Evolutionary conservation across 1,139 yeast genomes (phyloP).

Genomic region (Sugiyamaella japonica): DNA sequence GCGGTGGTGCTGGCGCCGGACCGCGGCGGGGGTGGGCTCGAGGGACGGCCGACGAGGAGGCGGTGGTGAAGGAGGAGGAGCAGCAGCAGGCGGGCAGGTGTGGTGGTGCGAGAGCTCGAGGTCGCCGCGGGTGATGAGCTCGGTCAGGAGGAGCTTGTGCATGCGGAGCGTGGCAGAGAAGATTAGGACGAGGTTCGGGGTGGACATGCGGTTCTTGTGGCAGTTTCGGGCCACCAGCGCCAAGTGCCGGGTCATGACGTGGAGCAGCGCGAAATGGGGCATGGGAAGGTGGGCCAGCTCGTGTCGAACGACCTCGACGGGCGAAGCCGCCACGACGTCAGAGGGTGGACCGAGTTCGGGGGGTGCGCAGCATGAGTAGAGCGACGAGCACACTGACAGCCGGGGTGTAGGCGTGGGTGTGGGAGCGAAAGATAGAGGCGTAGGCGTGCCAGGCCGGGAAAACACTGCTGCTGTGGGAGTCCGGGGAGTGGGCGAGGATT

Average conservation of each 20-base stretch:
- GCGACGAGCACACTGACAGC: neutral
- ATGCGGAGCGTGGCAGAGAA: slow-evolving; percentile 39
- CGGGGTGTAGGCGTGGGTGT: neutral
- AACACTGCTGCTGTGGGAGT: neutral
- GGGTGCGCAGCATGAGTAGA: neutral
- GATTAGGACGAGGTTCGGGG: slow-evolving; percentile 35
- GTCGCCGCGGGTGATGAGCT: slow-evolving; percentile 29
- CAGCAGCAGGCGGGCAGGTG: neutral
- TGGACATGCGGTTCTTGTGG: slow-evolving; percentile 35
- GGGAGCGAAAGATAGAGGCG: neutral
- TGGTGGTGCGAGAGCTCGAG: neutral
- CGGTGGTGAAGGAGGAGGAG: neutral
- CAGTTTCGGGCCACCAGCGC: slow-evolving; percentile 26
- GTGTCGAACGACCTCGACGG: slow-evolving; percentile 22
- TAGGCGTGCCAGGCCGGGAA: neutral
- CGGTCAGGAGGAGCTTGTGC: slow-evolving; percentile 29
- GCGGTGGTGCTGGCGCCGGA: neutral
- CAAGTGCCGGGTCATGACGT: slow-evolving; percentile 34
- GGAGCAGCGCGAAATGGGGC: slow-evolving; percentile 34
- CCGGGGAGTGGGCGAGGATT: neutral
- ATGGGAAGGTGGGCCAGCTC: slow-evolving; percentile 29
- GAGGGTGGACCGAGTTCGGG: neutral
- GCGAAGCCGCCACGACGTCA: too few relatives aligned
- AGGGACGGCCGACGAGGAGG: neutral
- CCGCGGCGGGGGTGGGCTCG: too few relatives aligned